Conservation (phyloP, 495 filamentous ascomycete genomes). For the Glarea lozoyensis region DNA sequence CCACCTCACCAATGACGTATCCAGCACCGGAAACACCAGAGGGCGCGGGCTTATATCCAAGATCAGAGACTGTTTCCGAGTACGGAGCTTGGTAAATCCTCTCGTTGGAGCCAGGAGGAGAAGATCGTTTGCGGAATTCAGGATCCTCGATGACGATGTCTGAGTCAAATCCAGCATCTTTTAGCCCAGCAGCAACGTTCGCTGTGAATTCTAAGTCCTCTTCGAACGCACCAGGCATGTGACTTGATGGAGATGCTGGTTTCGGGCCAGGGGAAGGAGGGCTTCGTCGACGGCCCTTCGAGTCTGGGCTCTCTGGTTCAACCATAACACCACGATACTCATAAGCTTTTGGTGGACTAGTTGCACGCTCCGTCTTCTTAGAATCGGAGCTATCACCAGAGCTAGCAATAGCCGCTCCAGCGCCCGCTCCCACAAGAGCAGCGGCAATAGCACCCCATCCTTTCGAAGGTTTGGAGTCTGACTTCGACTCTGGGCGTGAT, state of each 20-base stretch:
- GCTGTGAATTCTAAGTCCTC: slow-evolving; percentile 63
- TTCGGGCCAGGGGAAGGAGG: slow-evolving; percentile 14
- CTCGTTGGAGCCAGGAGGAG: slow-evolving; percentile 53
- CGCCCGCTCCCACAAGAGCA: slow-evolving; percentile 26
- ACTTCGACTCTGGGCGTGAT: slow-evolving; percentile 6
- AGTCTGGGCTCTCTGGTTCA: slow-evolving; percentile 14
- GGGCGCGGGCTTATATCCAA: slow-evolving; percentile 12
- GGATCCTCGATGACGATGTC: slow-evolving; percentile 61
- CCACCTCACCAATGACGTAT: slow-evolving; percentile 15
- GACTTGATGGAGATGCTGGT: slow-evolving; percentile 12
- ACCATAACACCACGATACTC: slow-evolving; percentile 16
- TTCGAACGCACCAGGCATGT: slow-evolving; percentile 40
- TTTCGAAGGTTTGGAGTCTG: slow-evolving; percentile 8
- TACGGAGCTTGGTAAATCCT: slow-evolving; percentile 34
- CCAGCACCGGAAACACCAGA: slow-evolving; percentile 1
- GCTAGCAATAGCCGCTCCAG: slow-evolving; percentile 20
- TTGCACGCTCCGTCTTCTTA: slow-evolving; percentile 16
- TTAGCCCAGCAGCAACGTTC: slow-evolving; percentile 57
- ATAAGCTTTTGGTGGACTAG: slow-evolving; percentile 13
- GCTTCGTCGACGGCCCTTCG: not conserved
- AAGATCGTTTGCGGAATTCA: slow-evolving; percentile 51
- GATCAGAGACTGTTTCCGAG: slow-evolving; percentile 32
- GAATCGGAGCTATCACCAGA: slow-evolving; percentile 15
- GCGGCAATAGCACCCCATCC: slow-evolving; percentile 33
- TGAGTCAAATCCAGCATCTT: slow-evolving; percentile 61